Base-by-base conservation (phyloP, 768 basidiomycete genomes). In the Leccinum olivaceopallidum region DNA sequence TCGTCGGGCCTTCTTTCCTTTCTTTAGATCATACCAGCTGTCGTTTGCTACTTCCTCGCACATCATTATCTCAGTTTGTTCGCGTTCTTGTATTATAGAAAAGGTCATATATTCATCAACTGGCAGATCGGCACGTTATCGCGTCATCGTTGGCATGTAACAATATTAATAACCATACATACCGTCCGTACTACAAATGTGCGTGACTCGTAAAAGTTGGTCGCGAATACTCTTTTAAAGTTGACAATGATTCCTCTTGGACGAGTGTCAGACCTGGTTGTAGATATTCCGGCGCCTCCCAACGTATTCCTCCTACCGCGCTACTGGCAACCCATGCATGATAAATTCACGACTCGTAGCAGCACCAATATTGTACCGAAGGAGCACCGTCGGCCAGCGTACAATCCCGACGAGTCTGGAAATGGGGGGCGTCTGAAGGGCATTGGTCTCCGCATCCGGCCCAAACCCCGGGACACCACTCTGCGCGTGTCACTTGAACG, bases 11-110 rank as follows among this genome's bases (percentile, higher is more conserved):
- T 64, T 57, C 52, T 61, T 63, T 24, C 53, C 51, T 57, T 62
- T 51, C 60, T 52, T 58, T 61, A 61, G 57, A 63, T 65, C 60
- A 73, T 70, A 65, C 69, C 73, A 65, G 60, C 26, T 64, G 60
- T 63, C 71, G 65, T 60, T 60, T 71, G 67, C 63, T 73, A 66
- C 71, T 64, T 64, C 60, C 57, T 60, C 59, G 65, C 71, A 71
- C 71, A 64, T 66, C 65, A 67, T 63, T 69, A 74, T 72, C 72
- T 65, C 65, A 63, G 44, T 64, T 60, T 64, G 63, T 66, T 66
- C 60, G 62, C 62, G 61, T 63, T 70, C 66, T 67, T 73, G 72
- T 75, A 73, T 71, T 63, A 63, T 73, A 75, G 63, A 64, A 60
- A 62, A 39, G 36, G 26, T 6, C 61, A 57, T 59, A 42, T 68